These are phyloP conservation scores for Pichia eremophila DNA, from an alignment of 805 yeast genomes.

Conservation along the genomic window DNA sequence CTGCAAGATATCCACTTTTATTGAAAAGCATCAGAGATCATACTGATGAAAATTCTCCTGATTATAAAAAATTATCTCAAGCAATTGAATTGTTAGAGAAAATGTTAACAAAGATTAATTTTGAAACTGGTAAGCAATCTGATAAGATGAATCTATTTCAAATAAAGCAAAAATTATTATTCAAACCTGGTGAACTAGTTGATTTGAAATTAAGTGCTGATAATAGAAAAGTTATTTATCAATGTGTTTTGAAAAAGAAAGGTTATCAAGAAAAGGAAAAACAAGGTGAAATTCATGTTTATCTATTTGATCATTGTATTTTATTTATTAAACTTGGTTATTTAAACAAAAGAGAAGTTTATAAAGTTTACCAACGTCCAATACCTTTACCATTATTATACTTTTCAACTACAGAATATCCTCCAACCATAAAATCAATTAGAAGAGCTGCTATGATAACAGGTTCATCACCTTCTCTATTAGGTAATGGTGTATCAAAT, in stretches of 20 bases:
- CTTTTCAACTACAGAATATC: slow-evolving; percentile 69
- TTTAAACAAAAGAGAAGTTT: slow-evolving; percentile 83
- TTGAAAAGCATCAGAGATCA: slow-evolving; percentile 74
- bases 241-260: slow-evolving; percentile 65
- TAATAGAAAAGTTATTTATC: slow-evolving; percentile 68
- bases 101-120: slow-evolving; percentile 68
- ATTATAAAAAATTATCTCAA: slow-evolving; percentile 54
- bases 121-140: slow-evolving; percentile 87
- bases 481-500: slow-evolving; percentile 13
- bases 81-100: slow-evolving; percentile 71
- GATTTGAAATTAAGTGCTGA: slow-evolving; percentile 80
- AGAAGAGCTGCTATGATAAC: slow-evolving; percentile 31
- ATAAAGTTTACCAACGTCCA: slow-evolving; percentile 84
- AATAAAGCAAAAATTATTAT: slow-evolving; percentile 74
- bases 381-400: slow-evolving; percentile 71
- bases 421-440: slow-evolving; percentile 47
- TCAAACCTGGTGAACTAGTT: slow-evolving; percentile 73
- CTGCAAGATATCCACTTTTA: slow-evolving; percentile 86
- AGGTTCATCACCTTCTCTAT: slow-evolving; percentile 23
- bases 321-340: slow-evolving; percentile 78
- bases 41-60: slow-evolving; percentile 70
- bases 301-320: slow-evolving; percentile 80
- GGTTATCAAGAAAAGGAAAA: slow-evolving; percentile 59
- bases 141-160: slow-evolving; percentile 86
- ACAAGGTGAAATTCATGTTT: slow-evolving; percentile 75